A percentile compares a stretch with the other conserved stretches of the same genome.
Evolutionary conservation across 2,329 filamentous ascomycete species (phyloP).

Genomic region (Orbilia oligospora): DNA sequence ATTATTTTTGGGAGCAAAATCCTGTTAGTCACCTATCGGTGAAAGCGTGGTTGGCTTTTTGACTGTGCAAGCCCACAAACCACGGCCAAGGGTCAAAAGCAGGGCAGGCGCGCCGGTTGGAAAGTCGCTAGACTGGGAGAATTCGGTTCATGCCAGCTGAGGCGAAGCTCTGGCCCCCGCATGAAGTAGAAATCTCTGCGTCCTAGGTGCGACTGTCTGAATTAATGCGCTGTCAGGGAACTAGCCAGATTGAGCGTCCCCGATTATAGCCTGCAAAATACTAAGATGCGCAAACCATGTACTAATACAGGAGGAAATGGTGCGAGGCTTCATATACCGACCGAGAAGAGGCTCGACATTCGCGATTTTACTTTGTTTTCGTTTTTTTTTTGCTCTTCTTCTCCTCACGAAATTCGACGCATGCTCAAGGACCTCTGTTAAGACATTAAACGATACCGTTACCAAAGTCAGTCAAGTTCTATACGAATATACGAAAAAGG

Average conservation of each 20-base stretch:
- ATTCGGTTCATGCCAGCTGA: conserved; percentile 50
- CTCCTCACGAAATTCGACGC: conserved; percentile 37
- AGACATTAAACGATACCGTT: conserved; percentile 25
- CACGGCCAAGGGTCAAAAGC: conserved; percentile 48
- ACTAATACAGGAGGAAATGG: conserved; percentile 42
- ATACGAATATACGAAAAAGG: conserved; percentile 38
- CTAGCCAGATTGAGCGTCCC: conserved; percentile 53
- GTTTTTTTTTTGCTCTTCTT: conserved; percentile 44
- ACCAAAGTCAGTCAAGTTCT: conserved; percentile 34
- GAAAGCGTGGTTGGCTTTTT: conserved; percentile 46
- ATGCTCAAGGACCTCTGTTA: conserved; percentile 26
- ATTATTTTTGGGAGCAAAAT: conserved; percentile 58
- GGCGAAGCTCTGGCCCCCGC: conserved; percentile 60
- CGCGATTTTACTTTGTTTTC: conserved; percentile 54
- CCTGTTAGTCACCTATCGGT: conserved; percentile 30
- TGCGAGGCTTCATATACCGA: conserved; percentile 59
- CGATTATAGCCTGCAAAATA: conserved; percentile 58
- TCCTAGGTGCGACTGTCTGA: conserved; percentile 50
- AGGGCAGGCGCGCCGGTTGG: conserved; percentile 56
- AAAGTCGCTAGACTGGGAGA: conserved; percentile 42
- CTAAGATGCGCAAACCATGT: conserved; percentile 51
- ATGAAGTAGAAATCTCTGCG: conserved; percentile 55
- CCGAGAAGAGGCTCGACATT: conserved; percentile 38
- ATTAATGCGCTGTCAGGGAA: conserved; percentile 58
- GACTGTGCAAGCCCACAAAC: conserved; percentile 17